Percentiles rank a stretch among this genome's conserved stretches.
Conservation (phyloP, 345 rosid species). For the Populus ilicifolia region DNA sequence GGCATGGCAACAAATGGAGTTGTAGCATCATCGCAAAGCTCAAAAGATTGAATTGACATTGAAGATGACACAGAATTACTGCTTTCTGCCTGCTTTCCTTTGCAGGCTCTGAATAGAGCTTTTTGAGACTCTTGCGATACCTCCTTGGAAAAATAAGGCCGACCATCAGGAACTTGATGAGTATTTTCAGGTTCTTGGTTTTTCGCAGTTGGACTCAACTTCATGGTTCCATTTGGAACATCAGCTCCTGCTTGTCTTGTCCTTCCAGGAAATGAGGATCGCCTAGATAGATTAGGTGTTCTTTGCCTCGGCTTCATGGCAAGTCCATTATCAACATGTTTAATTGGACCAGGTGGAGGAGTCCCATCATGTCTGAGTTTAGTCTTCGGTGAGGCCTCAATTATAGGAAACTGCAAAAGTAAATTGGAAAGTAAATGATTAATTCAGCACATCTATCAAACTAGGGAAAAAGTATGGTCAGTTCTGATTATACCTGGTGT, state of each 20-base stretch:
- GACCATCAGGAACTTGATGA: constrained; percentile 26
- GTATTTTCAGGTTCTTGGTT: constrained; percentile 39
- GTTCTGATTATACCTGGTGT: constrained; percentile 55
- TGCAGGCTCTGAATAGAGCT: constrained; percentile 39
- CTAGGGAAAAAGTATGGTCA: background rate
- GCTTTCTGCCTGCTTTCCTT: constrained; percentile 62
- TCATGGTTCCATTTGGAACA: constrained; percentile 36
- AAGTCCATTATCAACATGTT: constrained; percentile 46
- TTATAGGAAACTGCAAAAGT: constrained; percentile 51
- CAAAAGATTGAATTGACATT: constrained; percentile 70
- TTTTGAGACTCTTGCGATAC: constrained; percentile 36
- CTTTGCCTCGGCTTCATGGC: constrained; percentile 63
- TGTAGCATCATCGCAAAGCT: constrained; percentile 74
- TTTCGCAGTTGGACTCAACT: constrained; percentile 32
- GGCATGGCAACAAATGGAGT: constrained; percentile 54
- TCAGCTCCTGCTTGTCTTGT: constrained; percentile 51
- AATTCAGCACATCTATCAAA: constrained; percentile 4
- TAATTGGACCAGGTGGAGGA: constrained; percentile 50
- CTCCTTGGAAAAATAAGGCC: constrained; percentile 27
- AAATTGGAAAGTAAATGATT: constrained; percentile 8
- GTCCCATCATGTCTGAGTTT: constrained; percentile 66
- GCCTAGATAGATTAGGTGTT: constrained; percentile 58
- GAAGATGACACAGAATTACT: constrained; percentile 75
- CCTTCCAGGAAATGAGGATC: constrained; percentile 49
- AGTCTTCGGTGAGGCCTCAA: constrained; percentile 59